Conservation (phyloP, 805 yeast genomes). For the Hanseniaspora lachancei region DNA sequence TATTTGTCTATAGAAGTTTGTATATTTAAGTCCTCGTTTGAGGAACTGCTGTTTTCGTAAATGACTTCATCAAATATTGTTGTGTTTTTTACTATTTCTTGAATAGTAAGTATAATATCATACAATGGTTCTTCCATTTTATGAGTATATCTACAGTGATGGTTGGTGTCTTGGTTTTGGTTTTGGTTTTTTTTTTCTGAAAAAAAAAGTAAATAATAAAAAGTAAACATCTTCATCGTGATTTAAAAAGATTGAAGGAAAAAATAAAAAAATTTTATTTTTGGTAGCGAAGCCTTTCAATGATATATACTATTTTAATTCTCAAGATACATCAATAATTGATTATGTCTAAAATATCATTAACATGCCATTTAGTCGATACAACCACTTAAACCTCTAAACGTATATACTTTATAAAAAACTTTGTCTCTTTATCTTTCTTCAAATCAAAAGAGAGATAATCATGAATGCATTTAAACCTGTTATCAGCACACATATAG, state of each 20-base stretch:
- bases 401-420: no score
- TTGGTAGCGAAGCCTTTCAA: neutral
- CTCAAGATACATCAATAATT: no score
- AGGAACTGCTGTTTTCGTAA: slow-evolving; percentile 18
- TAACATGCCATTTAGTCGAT: no score
- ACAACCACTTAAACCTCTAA: no score
- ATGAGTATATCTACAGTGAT: neutral
- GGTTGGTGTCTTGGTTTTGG: no score
- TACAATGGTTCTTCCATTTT: neutral
- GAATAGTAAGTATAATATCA: neutral
- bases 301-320: no score
- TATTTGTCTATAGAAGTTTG: neutral
- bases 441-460: neutral
- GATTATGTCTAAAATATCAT: no score
- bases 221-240: no score
- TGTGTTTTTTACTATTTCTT: neutral
- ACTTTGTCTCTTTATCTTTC: no score
- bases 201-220: no score
- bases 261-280: neutral
- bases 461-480: slow-evolving; percentile 5
- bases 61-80: slow-evolving; percentile 24
- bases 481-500: slow-evolving; percentile 3
- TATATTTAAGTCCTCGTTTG: slow-evolving; percentile 20
- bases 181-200: no score
- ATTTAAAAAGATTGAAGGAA: no score